Conservation (phyloP, 2,329 filamentous ascomycete species). For the Scedosporium boydii region DNA sequence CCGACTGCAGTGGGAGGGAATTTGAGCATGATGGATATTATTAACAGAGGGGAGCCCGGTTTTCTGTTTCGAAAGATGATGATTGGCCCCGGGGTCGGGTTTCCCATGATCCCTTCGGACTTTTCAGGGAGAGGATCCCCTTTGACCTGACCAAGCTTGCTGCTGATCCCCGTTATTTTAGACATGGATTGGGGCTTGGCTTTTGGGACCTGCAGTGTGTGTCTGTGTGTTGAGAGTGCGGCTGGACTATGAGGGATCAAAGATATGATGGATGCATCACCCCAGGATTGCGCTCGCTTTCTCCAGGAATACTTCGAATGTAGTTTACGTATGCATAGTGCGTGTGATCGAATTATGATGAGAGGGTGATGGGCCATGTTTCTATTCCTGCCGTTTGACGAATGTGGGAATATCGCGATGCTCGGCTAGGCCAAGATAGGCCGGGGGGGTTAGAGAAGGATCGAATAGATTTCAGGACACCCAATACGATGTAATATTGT, state of each 20-base stretch:
- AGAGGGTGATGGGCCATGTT: background rate
- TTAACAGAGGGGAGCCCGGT: no score
- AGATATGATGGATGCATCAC: background rate
- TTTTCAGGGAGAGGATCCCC: no score
- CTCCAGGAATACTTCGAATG: background rate
- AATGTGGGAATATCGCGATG: background rate
- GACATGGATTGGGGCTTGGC: background rate
- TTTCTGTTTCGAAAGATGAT: no score
- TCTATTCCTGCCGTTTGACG: background rate
- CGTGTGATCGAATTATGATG: background rate
- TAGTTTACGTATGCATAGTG: no score
- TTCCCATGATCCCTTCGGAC: no score
- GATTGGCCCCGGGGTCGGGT: no score
- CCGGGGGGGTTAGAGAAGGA: no score
- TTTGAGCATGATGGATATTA: no score
- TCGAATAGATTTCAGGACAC: no score
- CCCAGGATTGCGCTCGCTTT: background rate
- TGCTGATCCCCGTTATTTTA: background rate
- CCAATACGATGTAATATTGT: no score
- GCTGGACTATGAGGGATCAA: background rate
- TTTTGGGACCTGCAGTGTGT: conserved; percentile 1
- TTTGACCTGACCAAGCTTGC: background rate
- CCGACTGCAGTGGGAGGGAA: no score
- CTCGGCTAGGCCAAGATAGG: background rate
- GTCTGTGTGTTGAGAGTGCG: background rate